These are phyloP conservation scores for Globisporangium heterothallicum DNA, from an alignment of 352 stramenopile genomes.

Conservation along the genomic window DNA sequence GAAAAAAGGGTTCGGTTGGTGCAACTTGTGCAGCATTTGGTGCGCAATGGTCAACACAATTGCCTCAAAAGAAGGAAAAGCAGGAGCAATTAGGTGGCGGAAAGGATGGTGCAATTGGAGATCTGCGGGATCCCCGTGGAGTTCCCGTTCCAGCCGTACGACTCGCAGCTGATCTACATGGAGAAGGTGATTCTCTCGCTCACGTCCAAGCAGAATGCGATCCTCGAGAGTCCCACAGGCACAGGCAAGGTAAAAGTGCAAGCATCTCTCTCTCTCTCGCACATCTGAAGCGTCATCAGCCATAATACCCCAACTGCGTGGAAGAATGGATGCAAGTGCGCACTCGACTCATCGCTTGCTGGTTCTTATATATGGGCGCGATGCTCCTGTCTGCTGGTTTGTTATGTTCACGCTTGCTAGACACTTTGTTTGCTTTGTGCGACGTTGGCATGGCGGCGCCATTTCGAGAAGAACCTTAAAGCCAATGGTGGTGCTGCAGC, in stretches of 20 bases:
- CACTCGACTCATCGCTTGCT: too few relatives aligned
- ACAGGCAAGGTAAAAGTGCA: slow-evolving; percentile 89
- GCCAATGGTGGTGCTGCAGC: slow-evolving; percentile 3
- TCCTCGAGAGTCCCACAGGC: slow-evolving; percentile 97
- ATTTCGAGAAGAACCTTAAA: slow-evolving; percentile 55
- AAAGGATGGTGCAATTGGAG: slow-evolving; percentile 65
- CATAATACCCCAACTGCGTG: too few relatives aligned
- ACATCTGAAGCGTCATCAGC: too few relatives aligned
- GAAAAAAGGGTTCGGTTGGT: slow-evolving; percentile 2
- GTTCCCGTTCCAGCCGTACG: slow-evolving; percentile 97
- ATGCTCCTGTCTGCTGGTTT: too few relatives aligned
- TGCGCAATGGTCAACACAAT: slow-evolving; percentile 7
- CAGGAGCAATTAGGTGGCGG: neutral
- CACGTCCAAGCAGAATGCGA: slow-evolving; percentile 90
- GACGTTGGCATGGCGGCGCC: slow-evolving; percentile 90
- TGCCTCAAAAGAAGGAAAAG: too few relatives aligned
- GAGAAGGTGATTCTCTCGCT: slow-evolving; percentile 91
- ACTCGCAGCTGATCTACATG: slow-evolving; percentile 98
- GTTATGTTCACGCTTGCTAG: slow-evolving; percentile 22
- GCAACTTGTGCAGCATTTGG: neutral
- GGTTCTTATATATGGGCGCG: too few relatives aligned
- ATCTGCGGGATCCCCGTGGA: slow-evolving; percentile 89
- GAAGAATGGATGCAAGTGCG: too few relatives aligned
- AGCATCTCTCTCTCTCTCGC: too few relatives aligned
- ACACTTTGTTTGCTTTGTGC: slow-evolving; percentile 96